phyloP scores from a whole-genome alignment of 768 basidiomycete genomes.

The Boletales sp. region DNA sequence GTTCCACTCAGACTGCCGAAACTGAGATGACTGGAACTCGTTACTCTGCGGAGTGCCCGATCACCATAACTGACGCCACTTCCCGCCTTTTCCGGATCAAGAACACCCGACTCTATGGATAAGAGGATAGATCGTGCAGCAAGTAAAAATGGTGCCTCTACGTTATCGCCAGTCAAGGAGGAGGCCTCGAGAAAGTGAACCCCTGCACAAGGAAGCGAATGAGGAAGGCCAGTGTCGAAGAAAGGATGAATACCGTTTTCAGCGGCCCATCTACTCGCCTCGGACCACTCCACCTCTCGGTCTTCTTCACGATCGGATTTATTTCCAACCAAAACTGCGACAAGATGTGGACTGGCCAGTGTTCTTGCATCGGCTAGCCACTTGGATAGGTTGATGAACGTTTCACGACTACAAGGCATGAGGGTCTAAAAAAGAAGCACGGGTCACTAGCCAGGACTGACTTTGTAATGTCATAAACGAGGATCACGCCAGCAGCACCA shows the following conservation, averaged over 20 bases:
- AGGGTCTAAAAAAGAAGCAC: constrained; percentile 2
- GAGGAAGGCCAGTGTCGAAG: constrained; percentile 1
- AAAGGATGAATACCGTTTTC: constrained; percentile 68
- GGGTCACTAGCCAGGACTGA: constrained; percentile 27
- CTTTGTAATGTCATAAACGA: constrained; percentile 95
- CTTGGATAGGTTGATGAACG: constrained; percentile 76
- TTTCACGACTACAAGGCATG: constrained; percentile 63
- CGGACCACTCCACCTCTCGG: constrained; percentile 91
- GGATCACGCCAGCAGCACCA: constrained; percentile 86
- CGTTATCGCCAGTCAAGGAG: constrained; percentile 88
- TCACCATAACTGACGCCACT: constrained; percentile 98
- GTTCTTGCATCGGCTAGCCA: constrained; percentile 96
- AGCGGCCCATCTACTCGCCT: constrained; percentile 94
- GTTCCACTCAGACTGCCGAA: constrained; percentile 78
- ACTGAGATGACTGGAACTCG: constrained; percentile 84
- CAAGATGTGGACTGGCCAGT: constrained; percentile 86
- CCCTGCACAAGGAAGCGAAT: constrained; percentile 44
- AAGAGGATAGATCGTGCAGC: constrained; percentile 86
- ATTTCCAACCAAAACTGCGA: constrained; percentile 89
- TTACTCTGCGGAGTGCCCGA: constrained; percentile 85
- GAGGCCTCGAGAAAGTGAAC: constrained; percentile 94
- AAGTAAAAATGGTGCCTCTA: constrained; percentile 88
- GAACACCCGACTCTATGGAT: constrained; percentile 83
- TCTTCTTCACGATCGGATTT: constrained; percentile 95
- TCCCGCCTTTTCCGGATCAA: constrained; percentile 93